These are phyloP conservation scores for bread wheat (Triticum aestivum) DNA, from an alignment of 176 grass and related monocot species.

Conservation along the genomic window DNA sequence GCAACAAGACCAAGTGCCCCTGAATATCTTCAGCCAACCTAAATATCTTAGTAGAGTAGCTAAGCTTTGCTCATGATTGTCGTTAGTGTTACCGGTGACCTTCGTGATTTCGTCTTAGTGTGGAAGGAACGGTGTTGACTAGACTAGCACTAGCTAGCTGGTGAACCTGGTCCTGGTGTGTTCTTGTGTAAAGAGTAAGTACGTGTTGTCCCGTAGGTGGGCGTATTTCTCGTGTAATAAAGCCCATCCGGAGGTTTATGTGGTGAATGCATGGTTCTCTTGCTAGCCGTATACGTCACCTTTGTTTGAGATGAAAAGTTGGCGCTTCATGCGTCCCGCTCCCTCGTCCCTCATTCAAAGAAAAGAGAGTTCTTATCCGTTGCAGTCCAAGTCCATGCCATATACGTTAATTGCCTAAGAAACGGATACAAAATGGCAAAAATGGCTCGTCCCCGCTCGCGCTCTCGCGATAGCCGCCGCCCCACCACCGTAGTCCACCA, in stretches of 20 bases:
- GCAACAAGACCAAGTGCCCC: slow-evolving; percentile 91
- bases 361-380: no score
- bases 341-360: no score
- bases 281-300: no score
- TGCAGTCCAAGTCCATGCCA: no score
- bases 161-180: no score
- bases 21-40: not conserved
- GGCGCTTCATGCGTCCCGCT: no score
- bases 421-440: no score
- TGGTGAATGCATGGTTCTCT: not conserved
- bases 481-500: no score
- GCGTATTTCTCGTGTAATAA: not conserved
- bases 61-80: not conserved
- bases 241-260: not conserved
- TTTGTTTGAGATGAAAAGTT: no score
- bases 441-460: no score
- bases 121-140: not conserved
- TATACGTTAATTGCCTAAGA: not conserved
- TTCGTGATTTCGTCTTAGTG: not conserved
- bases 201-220: not conserved
- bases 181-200: not conserved
- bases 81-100: no score
- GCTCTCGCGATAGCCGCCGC: no score
- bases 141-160: not conserved
- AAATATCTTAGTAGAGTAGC: not conserved